Evolutionary conservation across 768 basidiomycete species (phyloP).

Genomic region (Ramaria rubella): DNA sequence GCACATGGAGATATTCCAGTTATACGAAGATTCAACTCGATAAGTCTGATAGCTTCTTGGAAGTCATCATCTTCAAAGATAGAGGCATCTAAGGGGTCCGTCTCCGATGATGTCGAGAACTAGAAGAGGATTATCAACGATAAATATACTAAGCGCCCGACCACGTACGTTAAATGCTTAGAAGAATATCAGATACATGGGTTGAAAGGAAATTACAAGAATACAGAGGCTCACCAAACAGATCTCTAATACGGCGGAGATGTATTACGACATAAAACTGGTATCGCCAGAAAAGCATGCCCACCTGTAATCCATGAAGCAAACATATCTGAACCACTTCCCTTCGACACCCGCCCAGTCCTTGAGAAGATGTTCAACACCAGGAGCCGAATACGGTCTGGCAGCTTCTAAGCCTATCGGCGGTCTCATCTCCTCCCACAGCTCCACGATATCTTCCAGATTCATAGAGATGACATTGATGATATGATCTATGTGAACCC

Average conservation of each 20-base stretch:
- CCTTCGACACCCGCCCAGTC: conserved; percentile 79
- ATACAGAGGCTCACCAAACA: conserved; percentile 33
- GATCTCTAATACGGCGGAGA: conserved; percentile 26
- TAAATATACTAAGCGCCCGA: conserved; percentile 7
- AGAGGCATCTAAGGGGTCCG: conserved; percentile 33
- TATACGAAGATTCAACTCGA: conserved; percentile 49
- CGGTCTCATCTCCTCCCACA: conserved; percentile 36
- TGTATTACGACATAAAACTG: neutral
- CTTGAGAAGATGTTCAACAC: conserved; percentile 23
- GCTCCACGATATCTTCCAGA: conserved; percentile 35
- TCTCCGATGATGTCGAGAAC: conserved; percentile 15
- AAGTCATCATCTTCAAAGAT: conserved; percentile 54
- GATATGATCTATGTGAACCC: conserved; percentile 58
- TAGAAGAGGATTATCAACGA: neutral
- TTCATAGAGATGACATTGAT: conserved; percentile 49
- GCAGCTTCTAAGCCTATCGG: conserved; percentile 46
- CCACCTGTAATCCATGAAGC: conserved; percentile 74
- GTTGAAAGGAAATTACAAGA: too few species aligned
- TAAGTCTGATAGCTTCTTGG: conserved; percentile 58
- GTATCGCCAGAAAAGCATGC: conserved; percentile 6
- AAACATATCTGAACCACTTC: conserved; percentile 67
- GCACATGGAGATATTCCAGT: conserved; percentile 21
- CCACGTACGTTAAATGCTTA: conserved; percentile 26
- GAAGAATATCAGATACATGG: too few species aligned
- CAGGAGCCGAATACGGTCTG: conserved; percentile 49